phyloP scores from a whole-genome alignment of 108 stramenopile species.

The Cyclotella distinguenda region DNA sequence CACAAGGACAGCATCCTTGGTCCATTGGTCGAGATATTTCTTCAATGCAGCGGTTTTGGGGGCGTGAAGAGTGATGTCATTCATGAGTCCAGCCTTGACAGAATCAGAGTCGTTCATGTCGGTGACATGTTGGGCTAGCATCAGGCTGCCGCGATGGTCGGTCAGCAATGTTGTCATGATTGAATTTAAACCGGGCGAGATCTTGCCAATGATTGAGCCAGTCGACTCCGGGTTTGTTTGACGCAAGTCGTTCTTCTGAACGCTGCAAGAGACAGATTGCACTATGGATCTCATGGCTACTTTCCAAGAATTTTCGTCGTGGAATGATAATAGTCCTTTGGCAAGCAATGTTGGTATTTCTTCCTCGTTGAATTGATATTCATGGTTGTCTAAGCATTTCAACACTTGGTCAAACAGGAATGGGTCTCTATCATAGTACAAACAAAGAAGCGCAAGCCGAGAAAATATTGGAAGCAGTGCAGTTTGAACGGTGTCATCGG shows the following conservation, averaged over 20 bases:
- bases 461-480: conserved; percentile 22
- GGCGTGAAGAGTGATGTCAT: conserved; percentile 13
- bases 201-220: conserved; percentile 15
- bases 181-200: conserved; percentile 19
- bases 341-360: conserved; percentile 5
- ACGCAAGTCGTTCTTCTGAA: background rate
- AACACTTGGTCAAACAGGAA: conserved; percentile 21
- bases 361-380: conserved; percentile 8
- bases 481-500: conserved; percentile 18
- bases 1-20: background rate
- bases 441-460: conserved; percentile 24
- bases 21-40: conserved; percentile 10
- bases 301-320: conserved; percentile 11
- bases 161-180: conserved; percentile 15
- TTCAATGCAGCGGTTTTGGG: conserved; percentile 21
- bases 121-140: conserved; percentile 25
- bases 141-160: conserved; percentile 33
- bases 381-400: conserved; percentile 15
- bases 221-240: background rate
- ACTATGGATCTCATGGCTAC: conserved; percentile 17
- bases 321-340: conserved; percentile 4
- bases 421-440: conserved; percentile 17
- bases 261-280: background rate
- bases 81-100: conserved; percentile 1
- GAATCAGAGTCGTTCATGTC: conserved; percentile 6